Percentiles rank a stretch among this genome's conserved stretches.
These are phyloP conservation scores for Strigomonas culicis DNA, from an alignment of 208 protist species.

Conservation along the genomic window DNA sequence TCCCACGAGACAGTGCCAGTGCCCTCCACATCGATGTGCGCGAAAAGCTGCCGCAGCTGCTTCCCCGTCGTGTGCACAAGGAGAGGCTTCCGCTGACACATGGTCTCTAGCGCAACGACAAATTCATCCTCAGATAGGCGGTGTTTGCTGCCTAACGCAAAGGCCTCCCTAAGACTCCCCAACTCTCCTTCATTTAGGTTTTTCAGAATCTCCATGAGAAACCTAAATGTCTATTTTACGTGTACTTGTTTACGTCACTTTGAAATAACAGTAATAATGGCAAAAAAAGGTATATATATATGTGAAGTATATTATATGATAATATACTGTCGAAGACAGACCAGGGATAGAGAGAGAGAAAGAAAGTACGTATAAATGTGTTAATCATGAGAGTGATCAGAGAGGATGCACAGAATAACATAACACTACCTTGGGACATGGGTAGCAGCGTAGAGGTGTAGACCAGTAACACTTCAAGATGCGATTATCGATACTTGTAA, in stretches of 20 bases:
- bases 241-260: not conserved
- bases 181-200: constrained; percentile 31
- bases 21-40: constrained; percentile 34
- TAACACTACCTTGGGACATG: too few species aligned
- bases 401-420: too few species aligned
- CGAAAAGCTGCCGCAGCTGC: constrained; percentile 39
- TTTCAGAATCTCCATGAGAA: constrained; percentile 54
- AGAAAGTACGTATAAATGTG: too few species aligned
- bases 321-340: too few species aligned
- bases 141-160: constrained; percentile 14
- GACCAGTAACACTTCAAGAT: too few species aligned
- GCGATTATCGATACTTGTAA: too few species aligned
- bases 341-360: too few species aligned
- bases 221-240: too few species aligned
- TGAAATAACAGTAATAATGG: constrained; percentile 1
- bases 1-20: constrained; percentile 38
- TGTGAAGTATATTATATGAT: too few species aligned
- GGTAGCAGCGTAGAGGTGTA: too few species aligned
- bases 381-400: too few species aligned
- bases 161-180: constrained; percentile 22
- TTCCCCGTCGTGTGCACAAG: constrained; percentile 3
- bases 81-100: constrained; percentile 11
- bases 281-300: constrained; percentile 11
- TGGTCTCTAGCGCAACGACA: constrained; percentile 10
- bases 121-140: constrained; percentile 30